Conservation (phyloP, 345 rosid genomes). For the Crucihimalaya himalaica region DNA sequence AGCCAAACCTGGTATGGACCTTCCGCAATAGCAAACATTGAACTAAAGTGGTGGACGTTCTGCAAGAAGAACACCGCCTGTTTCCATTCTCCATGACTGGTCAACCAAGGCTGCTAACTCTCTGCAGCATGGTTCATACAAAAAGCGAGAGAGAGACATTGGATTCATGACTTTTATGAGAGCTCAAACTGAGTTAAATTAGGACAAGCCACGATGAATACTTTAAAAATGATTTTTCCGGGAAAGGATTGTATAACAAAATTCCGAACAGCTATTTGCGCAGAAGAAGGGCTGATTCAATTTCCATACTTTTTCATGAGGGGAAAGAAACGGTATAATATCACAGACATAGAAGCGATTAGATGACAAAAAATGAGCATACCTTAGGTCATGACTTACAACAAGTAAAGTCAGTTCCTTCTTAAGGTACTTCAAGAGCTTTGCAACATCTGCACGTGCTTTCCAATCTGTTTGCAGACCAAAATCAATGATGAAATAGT, state of each 20-base stretch:
- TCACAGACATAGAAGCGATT: slow-evolving; percentile 27
- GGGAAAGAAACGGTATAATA: slow-evolving; percentile 13
- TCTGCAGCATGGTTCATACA: slow-evolving; percentile 42
- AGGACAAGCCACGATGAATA: not conserved
- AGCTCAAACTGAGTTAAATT: not conserved
- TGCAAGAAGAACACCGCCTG: slow-evolving; percentile 74
- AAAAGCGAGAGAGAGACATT: not conserved
- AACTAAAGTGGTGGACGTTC: slow-evolving; percentile 53
- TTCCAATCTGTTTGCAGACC: slow-evolving; percentile 72
- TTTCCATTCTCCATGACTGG: slow-evolving; percentile 90
- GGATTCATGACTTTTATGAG: not conserved
- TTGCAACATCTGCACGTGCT: slow-evolving; percentile 86
- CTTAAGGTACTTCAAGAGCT: slow-evolving; percentile 85
- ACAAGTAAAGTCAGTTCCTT: slow-evolving; percentile 80
- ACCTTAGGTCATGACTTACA: slow-evolving; percentile 95
- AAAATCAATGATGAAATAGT: slow-evolving; percentile 11
- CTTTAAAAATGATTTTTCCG: not conserved
- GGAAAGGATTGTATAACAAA: not conserved
- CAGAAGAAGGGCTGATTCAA: not conserved
- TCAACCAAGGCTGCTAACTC: slow-evolving; percentile 77
- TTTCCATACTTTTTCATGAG: not conserved
- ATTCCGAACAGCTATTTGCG: slow-evolving; percentile 5
- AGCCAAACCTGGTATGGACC: slow-evolving; percentile 43
- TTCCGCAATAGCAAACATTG: slow-evolving; percentile 13
- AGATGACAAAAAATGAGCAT: slow-evolving; percentile 32